Conservation (phyloP, 345 rosid species). For the Carallia brachiata region DNA sequence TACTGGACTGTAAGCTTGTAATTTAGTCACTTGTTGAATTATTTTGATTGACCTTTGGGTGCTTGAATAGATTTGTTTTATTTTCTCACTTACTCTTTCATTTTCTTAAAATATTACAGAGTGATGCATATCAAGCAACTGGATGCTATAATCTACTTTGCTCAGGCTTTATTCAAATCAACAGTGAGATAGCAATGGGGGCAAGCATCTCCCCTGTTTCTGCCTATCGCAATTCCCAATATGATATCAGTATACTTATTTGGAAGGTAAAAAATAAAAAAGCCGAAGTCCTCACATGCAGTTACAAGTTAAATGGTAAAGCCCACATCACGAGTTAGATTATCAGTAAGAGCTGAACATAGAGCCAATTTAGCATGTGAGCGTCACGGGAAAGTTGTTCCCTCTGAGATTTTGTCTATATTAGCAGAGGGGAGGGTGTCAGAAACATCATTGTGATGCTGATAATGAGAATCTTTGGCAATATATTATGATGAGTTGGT, state of each 20-base stretch:
- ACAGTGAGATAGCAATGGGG: slow-evolving; percentile 89
- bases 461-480: slow-evolving; percentile 8
- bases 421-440: slow-evolving; percentile 12
- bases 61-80: not conserved
- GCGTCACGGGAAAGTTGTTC: not conserved
- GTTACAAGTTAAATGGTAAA: slow-evolving; percentile 1
- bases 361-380: slow-evolving; percentile 12
- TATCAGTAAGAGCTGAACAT: not conserved
- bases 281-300: not conserved
- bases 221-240: slow-evolving; percentile 54
- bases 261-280: slow-evolving; percentile 66
- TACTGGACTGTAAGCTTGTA: slow-evolving; percentile 90
- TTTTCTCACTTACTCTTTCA: too few species aligned
- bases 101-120: slow-evolving; percentile 35
- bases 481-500: not conserved
- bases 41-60: not conserved
- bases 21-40: not conserved
- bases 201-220: slow-evolving; percentile 99
- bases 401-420: slow-evolving; percentile 1
- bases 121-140: slow-evolving; percentile 96
- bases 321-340: not conserved
- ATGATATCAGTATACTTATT: slow-evolving; percentile 83
- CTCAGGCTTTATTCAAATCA: slow-evolving; percentile 93
- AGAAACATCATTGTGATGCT: slow-evolving; percentile 17
- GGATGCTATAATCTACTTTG: slow-evolving; percentile 97